phyloP scores from a whole-genome alignment of 2,329 filamentous ascomycete species.

The Neonectria faginata region DNA sequence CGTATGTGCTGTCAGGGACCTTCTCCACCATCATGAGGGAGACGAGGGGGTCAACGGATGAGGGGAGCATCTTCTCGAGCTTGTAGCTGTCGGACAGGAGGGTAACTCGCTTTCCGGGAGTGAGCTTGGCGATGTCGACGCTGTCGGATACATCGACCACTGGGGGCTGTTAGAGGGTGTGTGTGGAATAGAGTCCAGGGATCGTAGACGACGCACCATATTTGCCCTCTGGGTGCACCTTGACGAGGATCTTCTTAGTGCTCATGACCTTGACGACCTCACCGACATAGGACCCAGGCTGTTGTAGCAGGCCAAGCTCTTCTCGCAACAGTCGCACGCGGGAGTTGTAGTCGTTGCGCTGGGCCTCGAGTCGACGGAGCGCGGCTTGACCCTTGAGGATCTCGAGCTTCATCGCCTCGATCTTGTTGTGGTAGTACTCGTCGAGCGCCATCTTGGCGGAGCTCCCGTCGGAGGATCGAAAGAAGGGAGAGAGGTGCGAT shows the following conservation, averaged over 20 bases:
- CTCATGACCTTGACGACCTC: conserved; percentile 99
- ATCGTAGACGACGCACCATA: conserved; percentile 75
- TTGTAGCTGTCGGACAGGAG: conserved; percentile 98
- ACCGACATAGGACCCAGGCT: conserved; percentile 97
- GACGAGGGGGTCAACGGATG: conserved; percentile 96
- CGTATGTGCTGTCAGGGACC: conserved; percentile 99
- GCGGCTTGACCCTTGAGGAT: conserved; percentile 99
- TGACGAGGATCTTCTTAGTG: conserved; percentile 98
- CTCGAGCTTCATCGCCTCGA: conserved; percentile 99
- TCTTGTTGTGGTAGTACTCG: conserved; percentile 99
- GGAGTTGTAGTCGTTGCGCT: conserved; percentile 99
- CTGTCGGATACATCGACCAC: conserved; percentile 96
- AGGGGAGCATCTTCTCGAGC: conserved; percentile 97
- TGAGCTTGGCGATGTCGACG: conserved; percentile 95
- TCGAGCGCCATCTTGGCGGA: conserved; percentile 90
- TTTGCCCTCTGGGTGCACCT: conserved; percentile 99
- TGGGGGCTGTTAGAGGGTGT: conserved; percentile 52
- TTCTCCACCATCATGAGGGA: conserved; percentile 99
- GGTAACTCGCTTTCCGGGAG: conserved; percentile 96
- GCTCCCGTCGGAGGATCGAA: conserved; percentile 37
- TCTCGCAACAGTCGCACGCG: conserved; percentile 93
- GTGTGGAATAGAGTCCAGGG: not conserved
- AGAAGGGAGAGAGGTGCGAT: conserved; percentile 14
- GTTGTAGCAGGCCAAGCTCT: conserved; percentile 94
- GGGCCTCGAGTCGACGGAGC: conserved; percentile 92